These are phyloP conservation scores for Mucor lusitanicus DNA, from an alignment of 371 early-diverging fungal species.

Conservation along the genomic window DNA sequence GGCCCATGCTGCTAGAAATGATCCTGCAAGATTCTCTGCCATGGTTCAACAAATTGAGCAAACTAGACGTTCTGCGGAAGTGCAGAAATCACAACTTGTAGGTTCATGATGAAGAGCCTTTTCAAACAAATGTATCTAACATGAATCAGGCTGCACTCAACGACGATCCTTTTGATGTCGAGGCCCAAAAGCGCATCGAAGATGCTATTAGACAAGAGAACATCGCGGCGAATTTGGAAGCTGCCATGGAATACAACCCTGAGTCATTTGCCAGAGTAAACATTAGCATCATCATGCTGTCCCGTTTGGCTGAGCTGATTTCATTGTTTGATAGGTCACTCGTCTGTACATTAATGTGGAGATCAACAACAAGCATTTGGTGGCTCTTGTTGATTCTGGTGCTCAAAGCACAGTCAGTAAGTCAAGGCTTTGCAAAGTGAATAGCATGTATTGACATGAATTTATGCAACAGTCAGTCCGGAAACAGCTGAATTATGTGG, in stretches of 20 bases:
- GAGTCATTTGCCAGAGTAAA: constrained; percentile 86
- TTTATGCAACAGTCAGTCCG: constrained; percentile 62
- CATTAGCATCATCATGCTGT: neutral
- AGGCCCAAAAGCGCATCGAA: constrained; percentile 90
- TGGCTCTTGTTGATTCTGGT: constrained; percentile 97
- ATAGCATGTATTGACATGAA: neutral
- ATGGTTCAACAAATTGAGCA: constrained; percentile 68
- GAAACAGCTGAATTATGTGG: constrained; percentile 86
- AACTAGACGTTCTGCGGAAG: constrained; percentile 58
- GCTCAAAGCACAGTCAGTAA: constrained; percentile 96
- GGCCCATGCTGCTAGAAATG: constrained; percentile 66
- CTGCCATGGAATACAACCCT: constrained; percentile 94
- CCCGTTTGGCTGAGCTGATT: neutral
- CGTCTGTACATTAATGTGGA: constrained; percentile 91
- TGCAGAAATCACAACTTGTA: constrained; percentile 59
- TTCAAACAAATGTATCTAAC: neutral
- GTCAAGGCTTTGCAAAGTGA: constrained; percentile 13
- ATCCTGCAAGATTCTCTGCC: constrained; percentile 67
- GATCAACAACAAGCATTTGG: constrained; percentile 86
- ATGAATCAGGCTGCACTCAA: constrained; percentile 36
- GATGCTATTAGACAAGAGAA: constrained; percentile 88
- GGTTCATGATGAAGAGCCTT: neutral
- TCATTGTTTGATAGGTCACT: constrained; percentile 53
- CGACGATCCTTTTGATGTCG: constrained; percentile 88
- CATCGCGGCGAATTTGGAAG: constrained; percentile 83